A percentile compares a stretch with the other conserved stretches of the same genome.
These are phyloP conservation scores for Lycium ferocissimum DNA, from an alignment of 257 asterid genomes.

Conservation along the genomic window DNA sequence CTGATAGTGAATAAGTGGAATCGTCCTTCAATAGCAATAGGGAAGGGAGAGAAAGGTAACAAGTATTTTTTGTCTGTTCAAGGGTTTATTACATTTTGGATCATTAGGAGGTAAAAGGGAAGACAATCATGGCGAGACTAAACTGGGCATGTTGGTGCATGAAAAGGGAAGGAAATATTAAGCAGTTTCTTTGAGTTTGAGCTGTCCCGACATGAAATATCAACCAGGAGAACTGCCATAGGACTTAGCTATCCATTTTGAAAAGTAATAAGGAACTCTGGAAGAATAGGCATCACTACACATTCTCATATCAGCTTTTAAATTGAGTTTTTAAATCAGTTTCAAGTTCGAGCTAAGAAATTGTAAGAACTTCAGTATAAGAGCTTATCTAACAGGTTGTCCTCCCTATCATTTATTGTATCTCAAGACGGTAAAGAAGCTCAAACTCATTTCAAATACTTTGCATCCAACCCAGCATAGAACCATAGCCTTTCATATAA, in stretches of 20 bases:
- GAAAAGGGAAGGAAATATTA: not conserved
- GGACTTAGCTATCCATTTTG: not conserved
- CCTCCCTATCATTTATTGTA: not conserved
- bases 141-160: not conserved
- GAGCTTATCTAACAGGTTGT: not conserved
- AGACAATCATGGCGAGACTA: not conserved
- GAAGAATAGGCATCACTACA: not conserved
- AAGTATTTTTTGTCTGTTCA: not conserved
- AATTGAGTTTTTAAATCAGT: not conserved
- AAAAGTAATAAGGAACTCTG: not conserved
- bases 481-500: not conserved
- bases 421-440: conserved; percentile 14
- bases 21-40: not conserved
- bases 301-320: not conserved
- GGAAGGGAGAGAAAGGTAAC: not conserved
- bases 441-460: not conserved
- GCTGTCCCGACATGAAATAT: not conserved
- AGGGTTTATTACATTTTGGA: not conserved
- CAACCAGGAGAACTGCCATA: not conserved
- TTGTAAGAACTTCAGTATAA: not conserved
- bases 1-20: not conserved
- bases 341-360: not conserved
- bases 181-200: not conserved
- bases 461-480: not conserved
- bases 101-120: not conserved